These are phyloP conservation scores for Aspergillus cavernicola DNA, from an alignment of 495 filamentous ascomycete genomes.

Conservation along the genomic window DNA sequence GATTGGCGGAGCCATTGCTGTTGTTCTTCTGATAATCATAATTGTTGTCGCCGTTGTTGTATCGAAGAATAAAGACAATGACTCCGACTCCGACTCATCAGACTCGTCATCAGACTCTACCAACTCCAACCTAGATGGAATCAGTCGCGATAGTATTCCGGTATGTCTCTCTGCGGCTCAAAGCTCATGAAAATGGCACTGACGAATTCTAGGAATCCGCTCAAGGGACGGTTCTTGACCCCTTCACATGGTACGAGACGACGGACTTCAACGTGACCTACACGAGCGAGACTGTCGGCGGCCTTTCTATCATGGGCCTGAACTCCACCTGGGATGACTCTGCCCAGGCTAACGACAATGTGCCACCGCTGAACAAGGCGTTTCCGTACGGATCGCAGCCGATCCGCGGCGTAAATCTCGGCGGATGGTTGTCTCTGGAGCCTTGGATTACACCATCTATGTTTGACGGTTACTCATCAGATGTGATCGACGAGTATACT, in stretches of 20 bases:
- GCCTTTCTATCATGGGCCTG: slow-evolving; percentile 85
- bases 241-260: slow-evolving; percentile 91
- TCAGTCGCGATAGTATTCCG: slow-evolving; percentile 63
- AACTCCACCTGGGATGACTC: slow-evolving; percentile 86
- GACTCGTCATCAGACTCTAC: slow-evolving; percentile 2
- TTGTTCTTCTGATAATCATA: slow-evolving; percentile 66
- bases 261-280: slow-evolving; percentile 92
- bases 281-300: slow-evolving; percentile 79
- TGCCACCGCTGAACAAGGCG: slow-evolving; percentile 67
- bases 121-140: slow-evolving; percentile 54
- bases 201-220: slow-evolving; percentile 39
- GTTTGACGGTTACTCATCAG: slow-evolving; percentile 60
- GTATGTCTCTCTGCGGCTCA: slow-evolving; percentile 23
- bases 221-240: slow-evolving; percentile 78
- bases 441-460: slow-evolving; percentile 94
- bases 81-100: slow-evolving; percentile 16
- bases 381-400: slow-evolving; percentile 73
- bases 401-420: slow-evolving; percentile 87
- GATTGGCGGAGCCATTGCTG: slow-evolving; percentile 38
- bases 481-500: slow-evolving; percentile 87
- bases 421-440: slow-evolving; percentile 92
- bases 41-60: slow-evolving; percentile 71
- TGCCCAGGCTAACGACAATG: slow-evolving; percentile 68
- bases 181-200: not conserved
- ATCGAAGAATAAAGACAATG: slow-evolving; percentile 56